These are phyloP conservation scores for Nothopassalora personata DNA, from an alignment of 2,329 filamentous ascomycete species.

Conservation along the genomic window DNA sequence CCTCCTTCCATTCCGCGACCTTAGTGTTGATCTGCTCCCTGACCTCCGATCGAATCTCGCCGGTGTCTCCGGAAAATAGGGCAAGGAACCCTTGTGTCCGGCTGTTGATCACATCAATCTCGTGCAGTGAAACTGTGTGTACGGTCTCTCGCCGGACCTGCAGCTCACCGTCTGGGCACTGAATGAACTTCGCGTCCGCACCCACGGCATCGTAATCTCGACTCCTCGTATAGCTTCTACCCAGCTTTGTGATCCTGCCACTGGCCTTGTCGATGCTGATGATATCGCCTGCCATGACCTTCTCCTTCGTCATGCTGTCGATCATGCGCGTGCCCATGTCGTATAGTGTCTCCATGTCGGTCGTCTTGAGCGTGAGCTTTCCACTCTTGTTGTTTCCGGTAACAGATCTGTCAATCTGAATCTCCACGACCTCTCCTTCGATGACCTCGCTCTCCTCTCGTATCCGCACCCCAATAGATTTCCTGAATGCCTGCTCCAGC, in stretches of 20 bases:
- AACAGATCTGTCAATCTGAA: constrained; percentile 94
- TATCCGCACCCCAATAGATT: constrained; percentile 95
- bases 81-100: constrained; percentile 97
- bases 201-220: constrained; percentile 99
- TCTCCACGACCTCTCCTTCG: constrained; percentile 97
- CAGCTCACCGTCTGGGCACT: constrained; percentile 94
- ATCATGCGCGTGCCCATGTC: constrained; percentile 99
- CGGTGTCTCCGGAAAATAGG: constrained; percentile 95
- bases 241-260: constrained; percentile 95
- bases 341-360: constrained; percentile 99
- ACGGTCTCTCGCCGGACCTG: constrained; percentile 96
- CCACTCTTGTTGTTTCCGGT: constrained; percentile 96
- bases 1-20: constrained; percentile 97
- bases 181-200: constrained; percentile 94
- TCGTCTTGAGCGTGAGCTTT: constrained; percentile 98
- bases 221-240: constrained; percentile 87
- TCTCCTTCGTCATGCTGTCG: constrained; percentile 98
- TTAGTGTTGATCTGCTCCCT: constrained; percentile 99
- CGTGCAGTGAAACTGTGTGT: constrained; percentile 92
- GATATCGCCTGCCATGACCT: constrained; percentile 96
- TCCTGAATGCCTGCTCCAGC: constrained; percentile 96
- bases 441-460: constrained; percentile 99
- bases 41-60: constrained; percentile 95
- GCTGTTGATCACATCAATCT: constrained; percentile 99
- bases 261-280: constrained; percentile 98